phyloP scores from a whole-genome alignment of 768 basidiomycete species.

The Favolaschia claudopus region DNA sequence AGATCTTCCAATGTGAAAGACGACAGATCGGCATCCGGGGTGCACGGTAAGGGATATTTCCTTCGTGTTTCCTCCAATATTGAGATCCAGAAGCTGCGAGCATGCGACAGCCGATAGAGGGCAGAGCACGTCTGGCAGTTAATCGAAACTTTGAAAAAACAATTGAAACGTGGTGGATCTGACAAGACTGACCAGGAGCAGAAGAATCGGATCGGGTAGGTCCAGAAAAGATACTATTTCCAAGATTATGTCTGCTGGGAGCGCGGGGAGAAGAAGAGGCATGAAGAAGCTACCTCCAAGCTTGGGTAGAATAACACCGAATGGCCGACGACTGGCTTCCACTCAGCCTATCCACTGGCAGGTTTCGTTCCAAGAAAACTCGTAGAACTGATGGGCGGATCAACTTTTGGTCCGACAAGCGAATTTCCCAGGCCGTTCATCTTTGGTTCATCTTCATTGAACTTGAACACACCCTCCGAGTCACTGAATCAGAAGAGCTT shows the following conservation, averaged over 20 bases:
- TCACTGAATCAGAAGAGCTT: too few species aligned
- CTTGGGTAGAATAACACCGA: too few species aligned
- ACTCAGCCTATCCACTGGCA: too few species aligned
- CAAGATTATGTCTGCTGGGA: conserved; percentile 11
- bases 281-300: too few species aligned
- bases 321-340: too few species aligned
- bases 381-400: too few species aligned
- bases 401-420: too few species aligned
- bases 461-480: too few species aligned
- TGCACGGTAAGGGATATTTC: conserved; percentile 5
- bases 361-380: too few species aligned
- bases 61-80: conserved; percentile 6
- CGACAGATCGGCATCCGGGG: conserved; percentile 8
- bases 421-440: too few species aligned
- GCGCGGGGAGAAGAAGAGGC: neutral
- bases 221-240: neutral
- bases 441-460: too few species aligned
- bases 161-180: neutral
- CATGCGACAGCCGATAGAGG: neutral
- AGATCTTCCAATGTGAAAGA: conserved; percentile 7
- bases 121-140: neutral
- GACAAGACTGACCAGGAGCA: neutral
- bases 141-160: neutral
- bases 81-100: conserved; percentile 7
- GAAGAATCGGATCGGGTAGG: neutral